Conservation (phyloP, 2,329 filamentous ascomycete genomes). For the Alternaria brassicicola region DNA sequence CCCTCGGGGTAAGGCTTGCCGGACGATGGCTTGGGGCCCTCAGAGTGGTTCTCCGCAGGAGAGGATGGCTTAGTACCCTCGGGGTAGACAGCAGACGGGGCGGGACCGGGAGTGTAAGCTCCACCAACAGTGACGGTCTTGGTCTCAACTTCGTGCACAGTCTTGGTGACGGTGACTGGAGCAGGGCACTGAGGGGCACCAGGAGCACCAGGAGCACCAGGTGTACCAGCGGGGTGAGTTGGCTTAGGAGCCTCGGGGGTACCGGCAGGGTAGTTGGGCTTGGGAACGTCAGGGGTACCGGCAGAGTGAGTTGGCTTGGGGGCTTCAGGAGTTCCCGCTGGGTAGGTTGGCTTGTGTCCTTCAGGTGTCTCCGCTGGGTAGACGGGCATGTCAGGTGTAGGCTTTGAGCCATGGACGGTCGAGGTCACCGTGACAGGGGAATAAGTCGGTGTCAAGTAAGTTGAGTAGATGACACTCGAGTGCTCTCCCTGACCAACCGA, state of each 20-base stretch:
- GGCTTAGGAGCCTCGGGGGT: neutral
- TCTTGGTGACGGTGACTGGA: conserved; percentile 35
- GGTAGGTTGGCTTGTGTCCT: neutral
- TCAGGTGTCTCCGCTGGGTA: conserved; percentile 2
- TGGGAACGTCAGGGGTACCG: neutral
- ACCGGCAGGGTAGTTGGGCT: conserved; percentile 6
- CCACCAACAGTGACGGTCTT: conserved; percentile 31
- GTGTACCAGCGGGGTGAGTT: conserved; percentile 11
- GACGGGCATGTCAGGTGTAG: conserved; percentile 12
- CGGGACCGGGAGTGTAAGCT: conserved; percentile 9
- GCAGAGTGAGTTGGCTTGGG: neutral
- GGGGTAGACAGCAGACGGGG: conserved; percentile 4
- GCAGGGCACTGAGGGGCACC: conserved; percentile 31
- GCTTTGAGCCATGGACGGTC: conserved; percentile 31
- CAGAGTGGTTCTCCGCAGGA: conserved; percentile 4
- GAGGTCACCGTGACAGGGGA: conserved; percentile 39
- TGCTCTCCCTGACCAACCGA: conserved; percentile 40
- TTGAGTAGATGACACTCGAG: conserved; percentile 43
- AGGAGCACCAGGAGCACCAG: conserved; percentile 12
- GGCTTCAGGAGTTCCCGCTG: neutral
- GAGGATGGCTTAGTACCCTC: conserved; percentile 5
- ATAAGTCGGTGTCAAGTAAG: conserved; percentile 48
- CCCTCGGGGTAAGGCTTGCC: conserved; percentile 1
- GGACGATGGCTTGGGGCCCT: conserved; percentile 10
- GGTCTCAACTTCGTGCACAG: conserved; percentile 28